A percentile compares a stretch with the other conserved stretches of the same genome.
These are phyloP conservation scores for Grosmannia penicillata DNA, from an alignment of 2,329 filamentous ascomycete species.

Conservation along the genomic window DNA sequence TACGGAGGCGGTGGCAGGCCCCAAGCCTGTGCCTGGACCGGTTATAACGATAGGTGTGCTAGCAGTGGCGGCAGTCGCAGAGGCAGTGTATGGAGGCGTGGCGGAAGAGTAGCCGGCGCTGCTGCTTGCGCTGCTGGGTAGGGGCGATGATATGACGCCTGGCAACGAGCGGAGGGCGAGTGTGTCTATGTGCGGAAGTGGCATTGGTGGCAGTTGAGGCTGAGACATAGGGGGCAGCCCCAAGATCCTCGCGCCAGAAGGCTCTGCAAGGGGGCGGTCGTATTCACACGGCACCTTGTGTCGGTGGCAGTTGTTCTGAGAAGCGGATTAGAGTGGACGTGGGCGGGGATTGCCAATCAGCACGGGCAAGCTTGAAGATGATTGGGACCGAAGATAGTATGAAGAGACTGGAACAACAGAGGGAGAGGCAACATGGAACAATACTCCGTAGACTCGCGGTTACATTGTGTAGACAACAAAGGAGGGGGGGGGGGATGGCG, in stretches of 20 bases:
- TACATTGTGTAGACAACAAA: too few relatives aligned
- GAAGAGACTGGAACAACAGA: not conserved
- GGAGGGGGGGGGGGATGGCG: too few relatives aligned
- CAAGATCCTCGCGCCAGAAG: too few relatives aligned
- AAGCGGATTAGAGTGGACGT: not conserved
- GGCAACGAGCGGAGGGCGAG: not conserved
- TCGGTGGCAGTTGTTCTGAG: conserved; percentile 5
- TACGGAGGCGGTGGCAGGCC: not conserved
- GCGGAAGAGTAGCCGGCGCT: not conserved
- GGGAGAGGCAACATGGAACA: too few relatives aligned
- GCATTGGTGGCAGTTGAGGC: too few relatives aligned
- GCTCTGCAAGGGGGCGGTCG: not conserved
- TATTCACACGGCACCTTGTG: conserved; percentile 4
- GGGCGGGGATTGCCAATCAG: too few relatives aligned
- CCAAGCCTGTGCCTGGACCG: not conserved
- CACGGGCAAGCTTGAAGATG: too few relatives aligned
- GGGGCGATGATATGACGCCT: not conserved
- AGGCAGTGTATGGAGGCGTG: too few relatives aligned
- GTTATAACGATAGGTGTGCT: too few relatives aligned
- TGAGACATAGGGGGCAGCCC: too few relatives aligned
- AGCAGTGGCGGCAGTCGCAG: too few relatives aligned
- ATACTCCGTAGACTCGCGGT: too few relatives aligned
- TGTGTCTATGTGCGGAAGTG: not conserved
- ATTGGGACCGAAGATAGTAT: not conserved
- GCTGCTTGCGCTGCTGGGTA: not conserved